Conservation (phyloP, 2,329 filamentous ascomycete species). For the Penicillium nordicum region DNA sequence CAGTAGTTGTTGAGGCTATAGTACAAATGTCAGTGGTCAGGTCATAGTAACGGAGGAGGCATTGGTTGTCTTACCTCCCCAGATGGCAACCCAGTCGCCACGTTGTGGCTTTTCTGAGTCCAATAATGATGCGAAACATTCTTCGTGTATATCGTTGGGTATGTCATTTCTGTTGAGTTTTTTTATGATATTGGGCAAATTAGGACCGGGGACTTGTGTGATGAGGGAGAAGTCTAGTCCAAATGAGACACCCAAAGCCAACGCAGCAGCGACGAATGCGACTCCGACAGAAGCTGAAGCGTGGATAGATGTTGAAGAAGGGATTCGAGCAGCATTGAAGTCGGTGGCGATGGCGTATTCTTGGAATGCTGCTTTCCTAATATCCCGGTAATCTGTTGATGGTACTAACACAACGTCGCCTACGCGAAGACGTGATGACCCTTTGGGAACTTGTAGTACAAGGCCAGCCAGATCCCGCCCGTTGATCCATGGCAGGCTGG, state of each 20-base stretch:
- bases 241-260: slow-evolving; percentile 66
- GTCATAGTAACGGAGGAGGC: neutral
- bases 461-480: slow-evolving; percentile 67
- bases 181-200: slow-evolving; percentile 55
- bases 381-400: slow-evolving; percentile 70
- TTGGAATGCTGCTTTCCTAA: slow-evolving; percentile 69
- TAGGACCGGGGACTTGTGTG: slow-evolving; percentile 51
- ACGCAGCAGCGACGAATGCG: slow-evolving; percentile 65
- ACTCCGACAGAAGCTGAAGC: slow-evolving; percentile 65
- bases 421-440: slow-evolving; percentile 49
- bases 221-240: slow-evolving; percentile 59
- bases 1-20: slow-evolving; percentile 64
- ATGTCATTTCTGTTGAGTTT: slow-evolving; percentile 48
- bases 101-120: slow-evolving; percentile 52
- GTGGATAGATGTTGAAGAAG: slow-evolving; percentile 51
- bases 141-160: slow-evolving; percentile 59
- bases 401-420: slow-evolving; percentile 62
- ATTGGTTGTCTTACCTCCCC: slow-evolving; percentile 57
- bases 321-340: slow-evolving; percentile 64
- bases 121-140: slow-evolving; percentile 58
- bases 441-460: slow-evolving; percentile 50
- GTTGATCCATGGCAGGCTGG: slow-evolving; percentile 64
- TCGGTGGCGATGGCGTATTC: slow-evolving; percentile 63
- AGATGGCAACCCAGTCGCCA: slow-evolving; percentile 70
- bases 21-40: slow-evolving; percentile 1